Conservation (phyloP, 2,329 filamentous ascomycete species). For the Lizonia empirigonia region DNA sequence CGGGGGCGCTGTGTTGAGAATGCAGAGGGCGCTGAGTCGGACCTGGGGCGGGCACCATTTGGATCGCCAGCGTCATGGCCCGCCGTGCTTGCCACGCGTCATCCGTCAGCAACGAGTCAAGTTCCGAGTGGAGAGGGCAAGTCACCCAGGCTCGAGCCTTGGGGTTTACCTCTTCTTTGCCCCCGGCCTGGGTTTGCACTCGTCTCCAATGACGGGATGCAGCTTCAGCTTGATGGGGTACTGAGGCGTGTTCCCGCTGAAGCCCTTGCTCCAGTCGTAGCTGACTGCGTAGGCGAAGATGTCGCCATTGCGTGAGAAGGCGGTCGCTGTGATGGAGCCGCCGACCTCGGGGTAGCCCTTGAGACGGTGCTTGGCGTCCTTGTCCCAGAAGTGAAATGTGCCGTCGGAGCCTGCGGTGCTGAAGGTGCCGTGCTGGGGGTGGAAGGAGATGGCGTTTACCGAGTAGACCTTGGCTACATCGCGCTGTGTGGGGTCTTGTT, state of each 20-base stretch:
- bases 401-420: constrained; percentile 94
- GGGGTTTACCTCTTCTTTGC: constrained; percentile 52
- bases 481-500: constrained; percentile 64
- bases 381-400: constrained; percentile 96
- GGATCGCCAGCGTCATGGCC: too few species aligned
- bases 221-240: constrained; percentile 59
- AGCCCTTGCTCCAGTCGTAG: constrained; percentile 99
- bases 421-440: constrained; percentile 96
- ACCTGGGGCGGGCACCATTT: too few species aligned
- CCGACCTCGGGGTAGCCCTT: constrained; percentile 68
- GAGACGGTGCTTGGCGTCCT: constrained; percentile 59
- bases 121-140: not conserved
- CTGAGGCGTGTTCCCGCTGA: constrained; percentile 75
- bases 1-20: too few species aligned
- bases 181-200: constrained; percentile 58
- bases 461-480: constrained; percentile 89
- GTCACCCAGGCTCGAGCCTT: too few species aligned
- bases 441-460: constrained; percentile 97
- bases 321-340: constrained; percentile 86
- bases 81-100: too few species aligned
- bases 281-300: constrained; percentile 72
- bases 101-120: too few species aligned
- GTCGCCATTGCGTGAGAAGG: constrained; percentile 84
- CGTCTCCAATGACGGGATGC: constrained; percentile 55
- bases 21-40: too few species aligned